phyloP scores from a whole-genome alignment of 2,329 filamentous ascomycete genomes.

The Scleromitrula shiraiana region DNA sequence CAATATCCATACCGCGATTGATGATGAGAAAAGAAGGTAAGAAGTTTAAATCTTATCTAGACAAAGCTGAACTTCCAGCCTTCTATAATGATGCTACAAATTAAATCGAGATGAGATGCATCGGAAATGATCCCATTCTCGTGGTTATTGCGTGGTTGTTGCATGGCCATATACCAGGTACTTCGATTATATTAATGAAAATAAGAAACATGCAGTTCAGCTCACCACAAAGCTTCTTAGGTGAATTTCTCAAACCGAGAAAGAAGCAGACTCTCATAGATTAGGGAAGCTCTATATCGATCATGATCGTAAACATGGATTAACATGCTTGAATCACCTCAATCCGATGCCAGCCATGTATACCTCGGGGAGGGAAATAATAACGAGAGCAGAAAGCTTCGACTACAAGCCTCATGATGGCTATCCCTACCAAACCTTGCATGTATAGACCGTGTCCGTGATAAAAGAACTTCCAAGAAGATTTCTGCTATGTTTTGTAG shows the following conservation, averaged over 20 bases:
- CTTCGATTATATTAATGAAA: background rate
- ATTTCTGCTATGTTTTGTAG: constrained; percentile 8
- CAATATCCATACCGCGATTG: constrained; percentile 12
- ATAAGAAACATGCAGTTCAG: background rate
- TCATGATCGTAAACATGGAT: constrained; percentile 16
- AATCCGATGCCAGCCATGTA: too few species aligned
- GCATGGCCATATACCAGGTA: constrained; percentile 18
- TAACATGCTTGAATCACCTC: constrained; percentile 16
- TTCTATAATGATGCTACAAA: constrained; percentile 16
- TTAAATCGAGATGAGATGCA: constrained; percentile 15
- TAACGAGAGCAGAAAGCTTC: too few species aligned
- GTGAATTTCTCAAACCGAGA: constrained; percentile 10
- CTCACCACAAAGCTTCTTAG: constrained; percentile 17
- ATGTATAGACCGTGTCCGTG: constrained; percentile 17
- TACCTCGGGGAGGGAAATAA: too few species aligned
- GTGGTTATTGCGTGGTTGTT: constrained; percentile 14
- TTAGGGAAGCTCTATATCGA: constrained; percentile 15
- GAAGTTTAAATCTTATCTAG: constrained; percentile 18
- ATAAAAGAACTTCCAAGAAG: constrained; percentile 11
- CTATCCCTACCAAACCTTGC: constrained; percentile 10
- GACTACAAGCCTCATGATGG: constrained; percentile 15
- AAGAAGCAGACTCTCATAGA: constrained; percentile 17
- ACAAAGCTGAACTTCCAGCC: constrained; percentile 20
- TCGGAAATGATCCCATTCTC: constrained; percentile 13
- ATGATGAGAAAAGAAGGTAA: constrained; percentile 17